Conservation (phyloP, 768 basidiomycete species). For the Kwoniella bestiolae region DNA sequence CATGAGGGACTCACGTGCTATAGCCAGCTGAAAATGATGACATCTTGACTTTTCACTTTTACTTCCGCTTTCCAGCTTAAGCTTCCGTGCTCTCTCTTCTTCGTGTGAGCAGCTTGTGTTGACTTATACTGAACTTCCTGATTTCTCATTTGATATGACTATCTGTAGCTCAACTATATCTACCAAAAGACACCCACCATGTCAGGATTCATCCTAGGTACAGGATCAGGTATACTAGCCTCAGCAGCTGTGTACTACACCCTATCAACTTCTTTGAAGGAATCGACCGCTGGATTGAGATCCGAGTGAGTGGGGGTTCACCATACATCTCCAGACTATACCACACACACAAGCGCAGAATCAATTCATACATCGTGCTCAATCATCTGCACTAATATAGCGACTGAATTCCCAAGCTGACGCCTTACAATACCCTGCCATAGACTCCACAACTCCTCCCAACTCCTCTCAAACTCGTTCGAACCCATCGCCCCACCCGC, state of each 20-base stretch:
- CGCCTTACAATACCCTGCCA: too few relatives aligned
- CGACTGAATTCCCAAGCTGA: too few relatives aligned
- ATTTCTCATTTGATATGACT: too few relatives aligned
- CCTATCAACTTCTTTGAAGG: slow-evolving; percentile 36
- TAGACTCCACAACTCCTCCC: slow-evolving; percentile 37
- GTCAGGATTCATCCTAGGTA: slow-evolving; percentile 48
- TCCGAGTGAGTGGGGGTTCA: slow-evolving; percentile 42
- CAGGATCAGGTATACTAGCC: slow-evolving; percentile 44
- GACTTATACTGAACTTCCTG: neutral
- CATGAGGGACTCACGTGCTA: neutral
- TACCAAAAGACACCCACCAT: slow-evolving; percentile 23
- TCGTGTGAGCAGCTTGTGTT: too few relatives aligned
- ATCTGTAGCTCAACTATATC: too few relatives aligned
- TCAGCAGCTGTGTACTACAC: slow-evolving; percentile 50
- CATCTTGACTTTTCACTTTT: neutral
- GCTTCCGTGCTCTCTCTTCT: neutral
- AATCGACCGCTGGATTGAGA: slow-evolving; percentile 29
- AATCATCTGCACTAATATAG: too few relatives aligned
- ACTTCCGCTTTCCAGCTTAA: neutral
- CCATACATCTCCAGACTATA: too few relatives aligned
- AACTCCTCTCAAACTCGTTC: slow-evolving; percentile 41
- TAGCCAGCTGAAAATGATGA: too few relatives aligned
- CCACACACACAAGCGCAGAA: too few relatives aligned
- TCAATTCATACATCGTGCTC: too few relatives aligned
- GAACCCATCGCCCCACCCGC: slow-evolving; percentile 36